phyloP scores from a whole-genome alignment of 2,329 filamentous ascomycete genomes.

The Fusarium sp. region DNA sequence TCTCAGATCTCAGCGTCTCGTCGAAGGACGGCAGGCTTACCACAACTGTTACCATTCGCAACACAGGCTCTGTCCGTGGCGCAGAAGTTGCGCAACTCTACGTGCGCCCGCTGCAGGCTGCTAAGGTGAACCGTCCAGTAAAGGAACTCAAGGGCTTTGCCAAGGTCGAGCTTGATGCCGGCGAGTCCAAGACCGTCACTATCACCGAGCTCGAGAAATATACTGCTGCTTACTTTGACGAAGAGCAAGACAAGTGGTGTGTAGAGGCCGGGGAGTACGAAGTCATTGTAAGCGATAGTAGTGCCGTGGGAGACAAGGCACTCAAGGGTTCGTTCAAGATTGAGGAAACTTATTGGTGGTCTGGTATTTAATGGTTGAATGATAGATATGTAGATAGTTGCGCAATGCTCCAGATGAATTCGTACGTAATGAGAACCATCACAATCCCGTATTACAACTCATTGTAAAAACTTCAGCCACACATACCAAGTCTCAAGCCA shows the following conservation, averaged over 20 bases:
- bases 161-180: constrained; percentile 72
- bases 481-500: neutral
- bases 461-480: neutral
- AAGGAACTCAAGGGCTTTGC: constrained; percentile 75
- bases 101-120: constrained; percentile 63
- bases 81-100: constrained; percentile 71
- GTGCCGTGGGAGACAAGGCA: constrained; percentile 60
- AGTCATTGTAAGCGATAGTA: constrained; percentile 71
- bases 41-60: constrained; percentile 67
- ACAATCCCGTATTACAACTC: neutral
- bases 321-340: constrained; percentile 68
- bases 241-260: constrained; percentile 73
- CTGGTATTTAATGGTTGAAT: constrained; percentile 58
- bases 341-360: constrained; percentile 74
- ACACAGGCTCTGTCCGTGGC: constrained; percentile 68
- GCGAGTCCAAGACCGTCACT: constrained; percentile 68
- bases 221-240: constrained; percentile 77
- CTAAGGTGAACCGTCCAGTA: constrained; percentile 65
- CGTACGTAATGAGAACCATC: neutral
- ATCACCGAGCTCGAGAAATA: constrained; percentile 72
- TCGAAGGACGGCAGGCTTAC: constrained; percentile 61
- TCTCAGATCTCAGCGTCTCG: constrained; percentile 62
- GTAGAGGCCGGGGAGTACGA: constrained; percentile 74
- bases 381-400: neutral
- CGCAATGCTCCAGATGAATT: neutral